phyloP scores from a whole-genome alignment of 208 protist genomes.

The Leishmania tarentolae region DNA sequence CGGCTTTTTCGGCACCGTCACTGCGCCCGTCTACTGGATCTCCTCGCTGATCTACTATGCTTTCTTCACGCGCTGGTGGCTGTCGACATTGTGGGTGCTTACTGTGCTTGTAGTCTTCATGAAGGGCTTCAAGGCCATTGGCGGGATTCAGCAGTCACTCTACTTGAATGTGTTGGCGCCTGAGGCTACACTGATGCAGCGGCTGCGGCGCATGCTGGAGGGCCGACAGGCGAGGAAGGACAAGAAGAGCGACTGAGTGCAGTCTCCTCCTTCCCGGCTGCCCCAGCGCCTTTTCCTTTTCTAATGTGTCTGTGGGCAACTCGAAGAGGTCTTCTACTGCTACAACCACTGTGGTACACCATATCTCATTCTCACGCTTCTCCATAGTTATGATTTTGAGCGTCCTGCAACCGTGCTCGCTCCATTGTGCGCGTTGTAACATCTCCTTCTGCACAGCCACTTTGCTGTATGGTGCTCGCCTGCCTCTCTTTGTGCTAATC shows the following conservation, averaged over 20 bases:
- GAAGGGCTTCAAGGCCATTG: constrained; percentile 9
- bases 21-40: constrained; percentile 25
- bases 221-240: neutral
- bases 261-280: neutral
- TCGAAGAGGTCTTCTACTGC: neutral
- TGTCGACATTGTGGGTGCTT: constrained; percentile 12
- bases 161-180: constrained; percentile 20
- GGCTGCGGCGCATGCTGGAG: constrained; percentile 12
- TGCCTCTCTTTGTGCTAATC: too few species aligned
- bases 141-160: constrained; percentile 27
- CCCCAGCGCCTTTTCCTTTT: neutral
- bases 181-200: constrained; percentile 23
- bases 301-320: neutral
- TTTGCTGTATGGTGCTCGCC: neutral
- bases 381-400: neutral
- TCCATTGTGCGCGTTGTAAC: too few species aligned
- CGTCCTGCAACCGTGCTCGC: too few species aligned
- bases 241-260: constrained; percentile 17
- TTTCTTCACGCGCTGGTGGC: constrained; percentile 25
- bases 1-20: constrained; percentile 17
- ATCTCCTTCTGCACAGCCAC: neutral
- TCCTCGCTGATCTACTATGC: constrained; percentile 24
- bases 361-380: neutral
- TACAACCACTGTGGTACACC: neutral
- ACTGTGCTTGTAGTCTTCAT: constrained; percentile 9